Base-by-base conservation (phyloP, 441 rosid species). In the Manihot esculenta region DNA sequence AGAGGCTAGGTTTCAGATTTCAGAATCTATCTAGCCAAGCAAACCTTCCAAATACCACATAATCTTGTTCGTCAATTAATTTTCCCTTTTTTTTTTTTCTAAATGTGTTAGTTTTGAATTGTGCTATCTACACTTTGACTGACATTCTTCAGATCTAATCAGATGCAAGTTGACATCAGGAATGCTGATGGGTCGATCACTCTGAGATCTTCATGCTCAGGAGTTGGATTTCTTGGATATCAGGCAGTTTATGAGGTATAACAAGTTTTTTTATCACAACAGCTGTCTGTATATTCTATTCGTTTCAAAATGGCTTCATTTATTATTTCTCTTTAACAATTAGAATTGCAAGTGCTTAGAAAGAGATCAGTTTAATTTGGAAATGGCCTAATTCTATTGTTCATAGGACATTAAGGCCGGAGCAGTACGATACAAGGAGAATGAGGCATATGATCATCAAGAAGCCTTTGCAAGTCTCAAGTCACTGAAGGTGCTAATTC, bases 161-260 rank as follows among this genome's bases (percentile, higher is more conserved):
- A 95, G 99, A 84, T 89, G 67, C 97, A 87, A 84, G 78, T 95
- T 79, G 97, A 89, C 51, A 74, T 85, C 48, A 88, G 87, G 64
- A 85, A 79, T 85, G 81, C 84, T 70, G 77, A 80, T 68, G 79
- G 79, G 67, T 86, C 92, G 70, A 78, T 93, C 77, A 48, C 81
- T 77, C 84, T 93, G 75, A 88, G 96, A 69, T 84, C 97, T 66
- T 70, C 97, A 64, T 84, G 90, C 85, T 86, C 94, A 50, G 86
- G 78, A 80, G 77, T 91, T 42, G 87, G 68, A 30, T 93, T 93
- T 85, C 90, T 48, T 77, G 99, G 98, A 54, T 95, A 84, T 82
- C 92, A 80, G 79, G 92, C 98, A 73, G 93, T 78, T 80, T 93
- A 87, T 71, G 82, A 89, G 96, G 99, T 93, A 86, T 64, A 20